Evolutionary conservation across 805 yeast genomes (phyloP).

Genomic region (Kodamaea leandrae): DNA sequence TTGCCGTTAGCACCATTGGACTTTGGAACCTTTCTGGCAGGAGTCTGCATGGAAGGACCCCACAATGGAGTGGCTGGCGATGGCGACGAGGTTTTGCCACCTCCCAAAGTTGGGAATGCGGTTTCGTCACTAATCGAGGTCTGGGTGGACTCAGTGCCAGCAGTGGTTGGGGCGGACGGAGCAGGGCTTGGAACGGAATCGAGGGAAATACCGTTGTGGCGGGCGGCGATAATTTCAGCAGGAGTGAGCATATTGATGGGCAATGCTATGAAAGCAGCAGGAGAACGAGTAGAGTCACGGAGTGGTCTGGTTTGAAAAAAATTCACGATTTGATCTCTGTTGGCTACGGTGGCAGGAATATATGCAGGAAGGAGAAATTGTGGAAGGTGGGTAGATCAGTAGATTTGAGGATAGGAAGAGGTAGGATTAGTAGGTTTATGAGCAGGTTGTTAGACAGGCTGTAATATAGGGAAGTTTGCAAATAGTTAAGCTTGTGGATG

Average conservation of each 20-base stretch:
- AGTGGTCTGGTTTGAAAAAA: too few relatives aligned
- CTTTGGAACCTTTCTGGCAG: constrained; percentile 11
- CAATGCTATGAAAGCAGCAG: constrained; percentile 25
- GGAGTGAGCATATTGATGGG: constrained; percentile 42
- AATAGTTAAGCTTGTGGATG: too few relatives aligned
- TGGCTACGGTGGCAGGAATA: too few relatives aligned
- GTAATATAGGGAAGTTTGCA: too few relatives aligned
- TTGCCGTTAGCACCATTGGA: background rate
- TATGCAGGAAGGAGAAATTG: too few relatives aligned
- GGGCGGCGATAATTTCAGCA: constrained; percentile 49
- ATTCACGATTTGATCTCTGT: too few relatives aligned
- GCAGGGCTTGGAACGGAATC: constrained; percentile 10
- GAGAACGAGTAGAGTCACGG: too few relatives aligned
- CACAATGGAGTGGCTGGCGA: constrained; percentile 30
- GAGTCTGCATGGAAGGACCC: constrained; percentile 35
- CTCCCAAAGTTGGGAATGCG: constrained; percentile 68
- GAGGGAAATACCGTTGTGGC: constrained; percentile 26
- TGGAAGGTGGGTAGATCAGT: too few relatives aligned
- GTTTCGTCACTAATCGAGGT: constrained; percentile 48
- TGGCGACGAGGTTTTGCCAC: constrained; percentile 29
- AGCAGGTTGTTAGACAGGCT: too few relatives aligned
- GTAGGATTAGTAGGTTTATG: too few relatives aligned
- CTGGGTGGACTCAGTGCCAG: constrained; percentile 28
- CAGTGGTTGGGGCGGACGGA: constrained; percentile 8
- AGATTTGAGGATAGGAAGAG: too few relatives aligned